Evolutionary conservation across 2,329 filamentous ascomycete species (phyloP).

Genomic region (Pseudomassariella vexata): DNA sequence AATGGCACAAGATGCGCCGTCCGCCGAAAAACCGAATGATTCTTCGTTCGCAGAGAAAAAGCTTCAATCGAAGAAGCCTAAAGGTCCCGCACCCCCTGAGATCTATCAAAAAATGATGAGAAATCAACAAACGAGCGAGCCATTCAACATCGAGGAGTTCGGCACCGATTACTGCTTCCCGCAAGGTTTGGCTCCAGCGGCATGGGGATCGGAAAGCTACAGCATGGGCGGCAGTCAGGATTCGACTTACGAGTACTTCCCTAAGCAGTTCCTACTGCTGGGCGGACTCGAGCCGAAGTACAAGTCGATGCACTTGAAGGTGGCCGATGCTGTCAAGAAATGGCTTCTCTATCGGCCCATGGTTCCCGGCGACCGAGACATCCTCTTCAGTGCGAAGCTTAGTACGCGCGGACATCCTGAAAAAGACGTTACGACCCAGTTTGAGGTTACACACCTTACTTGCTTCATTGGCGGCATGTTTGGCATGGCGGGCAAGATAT

Average conservation of each 20-base stretch:
- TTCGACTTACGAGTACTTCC: constrained; percentile 67
- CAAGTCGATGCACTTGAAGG: constrained; percentile 62
- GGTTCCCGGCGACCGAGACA: constrained; percentile 58
- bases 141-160: constrained; percentile 3
- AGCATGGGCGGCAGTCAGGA: constrained; percentile 62
- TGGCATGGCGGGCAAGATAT: constrained; percentile 58
- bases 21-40: constrained; percentile 4
- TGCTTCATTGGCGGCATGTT: constrained; percentile 70
- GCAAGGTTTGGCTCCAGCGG: constrained; percentile 50
- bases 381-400: constrained; percentile 69
- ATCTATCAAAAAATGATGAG: constrained; percentile 7
- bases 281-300: constrained; percentile 72
- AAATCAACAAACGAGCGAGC: constrained; percentile 4
- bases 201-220: constrained; percentile 40
- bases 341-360: constrained; percentile 75
- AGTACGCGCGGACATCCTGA: constrained; percentile 37
- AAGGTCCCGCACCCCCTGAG: constrained; percentile 5
- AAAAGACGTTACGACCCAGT: constrained; percentile 39
- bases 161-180: constrained; percentile 41
- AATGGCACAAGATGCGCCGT: no score
- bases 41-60: constrained; percentile 5
- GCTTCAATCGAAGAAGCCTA: constrained; percentile 1
- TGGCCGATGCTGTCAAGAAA: constrained; percentile 62
- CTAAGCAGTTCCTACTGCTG: constrained; percentile 69
- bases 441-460: constrained; percentile 58